These are phyloP conservation scores for Hydrangea macrophylla DNA, from an alignment of 148 eudicot species.

Conservation along the genomic window DNA sequence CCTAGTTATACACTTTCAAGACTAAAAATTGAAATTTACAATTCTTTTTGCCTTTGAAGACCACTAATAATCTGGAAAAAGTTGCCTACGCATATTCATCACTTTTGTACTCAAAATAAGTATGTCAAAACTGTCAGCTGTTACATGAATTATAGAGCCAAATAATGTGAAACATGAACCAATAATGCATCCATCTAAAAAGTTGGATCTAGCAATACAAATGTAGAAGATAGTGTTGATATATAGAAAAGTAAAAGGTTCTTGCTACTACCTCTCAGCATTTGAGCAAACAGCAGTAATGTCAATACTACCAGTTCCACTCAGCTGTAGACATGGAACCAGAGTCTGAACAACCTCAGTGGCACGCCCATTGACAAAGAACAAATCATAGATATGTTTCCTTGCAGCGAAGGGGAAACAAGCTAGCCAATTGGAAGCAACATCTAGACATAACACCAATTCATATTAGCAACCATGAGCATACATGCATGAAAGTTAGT, in stretches of 20 bases:
- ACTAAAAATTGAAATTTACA: too few species aligned
- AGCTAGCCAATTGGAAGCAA: conserved; percentile 81
- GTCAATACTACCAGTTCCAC: conserved; percentile 30
- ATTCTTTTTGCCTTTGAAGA: neutral
- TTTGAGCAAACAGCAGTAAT: conserved; percentile 49
- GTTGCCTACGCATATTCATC: neutral
- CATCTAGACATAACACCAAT: conserved; percentile 49
- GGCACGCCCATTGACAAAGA: conserved; percentile 55
- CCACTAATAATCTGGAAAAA: neutral
- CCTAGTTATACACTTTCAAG: too few species aligned
- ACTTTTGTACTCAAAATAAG: neutral
- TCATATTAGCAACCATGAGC: conserved; percentile 14
- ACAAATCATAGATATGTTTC: conserved; percentile 76
- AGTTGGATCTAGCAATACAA: neutral
- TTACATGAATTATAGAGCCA: neutral
- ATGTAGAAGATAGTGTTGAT: neutral
- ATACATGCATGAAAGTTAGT: neutral
- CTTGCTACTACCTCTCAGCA: conserved; percentile 70
- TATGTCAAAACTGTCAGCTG: neutral
- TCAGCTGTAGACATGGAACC: conserved; percentile 65
- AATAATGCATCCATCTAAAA: neutral
- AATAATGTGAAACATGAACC: conserved; percentile 6
- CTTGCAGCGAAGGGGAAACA: conserved; percentile 76
- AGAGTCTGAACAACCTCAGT: conserved; percentile 70
- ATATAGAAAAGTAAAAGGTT: neutral